Conservation (phyloP, 148 eudicot species). For the Rhododendron henanense region DNA sequence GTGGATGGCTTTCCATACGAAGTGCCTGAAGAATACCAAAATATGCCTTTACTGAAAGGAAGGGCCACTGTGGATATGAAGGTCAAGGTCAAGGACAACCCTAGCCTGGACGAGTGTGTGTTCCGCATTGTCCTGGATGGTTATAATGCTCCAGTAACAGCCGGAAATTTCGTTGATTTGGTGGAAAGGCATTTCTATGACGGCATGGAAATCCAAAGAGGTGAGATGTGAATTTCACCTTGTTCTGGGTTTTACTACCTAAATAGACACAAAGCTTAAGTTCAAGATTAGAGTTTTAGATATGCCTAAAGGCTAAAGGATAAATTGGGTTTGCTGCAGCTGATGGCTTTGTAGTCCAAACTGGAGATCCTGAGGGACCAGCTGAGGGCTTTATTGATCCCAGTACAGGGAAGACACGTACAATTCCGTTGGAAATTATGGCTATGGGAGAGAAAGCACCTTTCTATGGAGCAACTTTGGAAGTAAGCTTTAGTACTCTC, state of each 20-base stretch:
- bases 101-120: slow-evolving; percentile 71
- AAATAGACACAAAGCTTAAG: background rate
- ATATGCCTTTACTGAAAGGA: slow-evolving; percentile 90
- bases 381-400: slow-evolving; percentile 99
- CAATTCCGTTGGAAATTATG: slow-evolving; percentile 90
- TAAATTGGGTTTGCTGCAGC: slow-evolving; percentile 41
- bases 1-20: slow-evolving; percentile 94
- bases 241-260: background rate
- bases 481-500: slow-evolving; percentile 45
- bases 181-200: slow-evolving; percentile 93
- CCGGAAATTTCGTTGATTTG: slow-evolving; percentile 94
- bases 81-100: slow-evolving; percentile 98
- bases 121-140: slow-evolving; percentile 95
- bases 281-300: background rate
- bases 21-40: slow-evolving; percentile 90
- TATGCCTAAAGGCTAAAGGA: background rate
- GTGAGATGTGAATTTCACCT: slow-evolving; percentile 25
- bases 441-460: slow-evolving; percentile 85
- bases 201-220: slow-evolving; percentile 99
- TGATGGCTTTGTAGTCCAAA: slow-evolving; percentile 99
- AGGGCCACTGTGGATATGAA: slow-evolving; percentile 98
- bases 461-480: slow-evolving; percentile 79
- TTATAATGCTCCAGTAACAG: slow-evolving; percentile 93
- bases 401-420: slow-evolving; percentile 93
- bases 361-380: slow-evolving; percentile 99